phyloP scores from a whole-genome alignment of 805 yeast species.

The Peterozyma toletana region DNA sequence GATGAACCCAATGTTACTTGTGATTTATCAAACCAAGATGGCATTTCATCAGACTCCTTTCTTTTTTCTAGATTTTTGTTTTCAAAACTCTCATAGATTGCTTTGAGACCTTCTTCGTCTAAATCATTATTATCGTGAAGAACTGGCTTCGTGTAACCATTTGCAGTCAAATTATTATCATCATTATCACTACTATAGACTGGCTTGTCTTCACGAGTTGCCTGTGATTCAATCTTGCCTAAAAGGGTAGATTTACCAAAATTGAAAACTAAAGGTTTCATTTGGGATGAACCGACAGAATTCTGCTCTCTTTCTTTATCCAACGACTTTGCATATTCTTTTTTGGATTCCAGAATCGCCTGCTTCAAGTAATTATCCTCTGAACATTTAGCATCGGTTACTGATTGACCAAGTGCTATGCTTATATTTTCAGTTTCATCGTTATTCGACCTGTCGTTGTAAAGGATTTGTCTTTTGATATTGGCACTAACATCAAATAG shows the following conservation, averaged over 20 bases:
- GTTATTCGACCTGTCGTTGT: background rate
- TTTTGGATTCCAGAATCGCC: conserved; percentile 42
- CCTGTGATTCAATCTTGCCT: too few species aligned
- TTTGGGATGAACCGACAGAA: too few species aligned
- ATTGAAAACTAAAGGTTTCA: too few species aligned
- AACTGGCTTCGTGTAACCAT: conserved; percentile 5
- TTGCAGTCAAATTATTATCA: conserved; percentile 15
- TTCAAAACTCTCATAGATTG: conserved; percentile 4
- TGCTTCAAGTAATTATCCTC: conserved; percentile 25
- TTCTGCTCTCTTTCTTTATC: conserved; percentile 15
- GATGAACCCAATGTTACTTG: conserved; percentile 8
- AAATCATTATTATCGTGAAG: background rate
- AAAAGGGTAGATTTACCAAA: too few species aligned
- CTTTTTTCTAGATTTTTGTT: conserved; percentile 2
- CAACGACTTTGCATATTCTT: conserved; percentile 27
- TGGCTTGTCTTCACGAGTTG: too few species aligned
- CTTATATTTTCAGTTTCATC: conserved; percentile 15
- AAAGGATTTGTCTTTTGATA: background rate
- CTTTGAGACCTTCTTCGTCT: too few species aligned
- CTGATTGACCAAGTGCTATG: conserved; percentile 10
- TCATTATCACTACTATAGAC: conserved; percentile 7
- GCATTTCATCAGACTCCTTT: background rate
- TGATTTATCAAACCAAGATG: conserved; percentile 21
- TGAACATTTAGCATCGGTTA: too few species aligned
- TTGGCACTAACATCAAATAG: background rate